Percentiles rank a stretch among this genome's conserved stretches.
Evolutionary conservation across 305 asterid species (phyloP).

Genomic region (Stenogyne calaminthoides): DNA sequence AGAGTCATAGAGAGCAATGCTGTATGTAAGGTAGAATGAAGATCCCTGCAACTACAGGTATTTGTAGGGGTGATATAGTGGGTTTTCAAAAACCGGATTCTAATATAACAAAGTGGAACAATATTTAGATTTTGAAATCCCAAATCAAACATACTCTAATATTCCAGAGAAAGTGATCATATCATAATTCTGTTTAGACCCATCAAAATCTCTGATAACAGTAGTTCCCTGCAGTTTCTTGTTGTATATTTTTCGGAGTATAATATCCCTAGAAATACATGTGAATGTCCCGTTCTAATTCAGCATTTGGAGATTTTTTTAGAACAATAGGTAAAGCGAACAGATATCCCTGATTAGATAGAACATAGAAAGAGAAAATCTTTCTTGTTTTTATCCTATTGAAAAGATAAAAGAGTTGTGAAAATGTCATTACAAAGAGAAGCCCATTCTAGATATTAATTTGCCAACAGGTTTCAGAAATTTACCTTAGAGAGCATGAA

Average conservation of each 20-base stretch:
- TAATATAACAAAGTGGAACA: too few relatives aligned
- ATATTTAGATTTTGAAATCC: too few relatives aligned
- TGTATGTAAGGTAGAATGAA: background rate
- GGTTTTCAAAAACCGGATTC: too few relatives aligned
- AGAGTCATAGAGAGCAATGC: background rate
- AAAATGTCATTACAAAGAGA: slow-evolving; percentile 1
- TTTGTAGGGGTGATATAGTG: too few relatives aligned
- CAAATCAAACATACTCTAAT: too few relatives aligned
- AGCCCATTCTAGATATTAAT: background rate
- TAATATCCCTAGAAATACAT: background rate
- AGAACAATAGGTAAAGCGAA: background rate
- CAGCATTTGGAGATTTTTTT: background rate
- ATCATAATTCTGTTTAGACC: slow-evolving; percentile 6
- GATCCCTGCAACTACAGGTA: background rate
- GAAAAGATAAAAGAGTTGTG: slow-evolving; percentile 17
- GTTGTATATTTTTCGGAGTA: background rate
- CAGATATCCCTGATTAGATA: background rate
- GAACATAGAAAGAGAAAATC: background rate
- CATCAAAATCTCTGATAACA: background rate
- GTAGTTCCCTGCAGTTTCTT: background rate
- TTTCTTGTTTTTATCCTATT: background rate
- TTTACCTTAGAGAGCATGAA: slow-evolving; percentile 88
- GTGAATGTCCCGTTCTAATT: background rate
- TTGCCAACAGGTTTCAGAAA: background rate
- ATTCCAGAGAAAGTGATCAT: background rate